Percentiles rank a stretch among this genome's conserved stretches.
Conservation (phyloP, 2,329 filamentous ascomycete genomes). For the Aspergillus eucalypticola region DNA sequence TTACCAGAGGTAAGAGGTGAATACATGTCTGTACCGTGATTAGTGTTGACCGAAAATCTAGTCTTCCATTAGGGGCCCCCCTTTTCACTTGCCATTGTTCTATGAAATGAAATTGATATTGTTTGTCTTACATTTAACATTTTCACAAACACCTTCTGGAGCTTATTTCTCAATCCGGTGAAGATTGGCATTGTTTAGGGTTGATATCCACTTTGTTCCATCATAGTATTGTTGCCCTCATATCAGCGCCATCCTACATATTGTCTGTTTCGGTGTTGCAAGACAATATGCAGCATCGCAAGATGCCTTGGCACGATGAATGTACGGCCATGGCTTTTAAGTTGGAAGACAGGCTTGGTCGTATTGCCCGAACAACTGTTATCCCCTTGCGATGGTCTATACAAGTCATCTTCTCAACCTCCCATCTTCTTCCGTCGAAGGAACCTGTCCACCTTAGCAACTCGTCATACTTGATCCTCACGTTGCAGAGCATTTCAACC, state of each 20-base stretch:
- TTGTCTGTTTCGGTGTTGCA: conserved; percentile 34
- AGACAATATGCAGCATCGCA: conserved; percentile 10
- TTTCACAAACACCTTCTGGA: background rate
- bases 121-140: conserved; percentile 11
- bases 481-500: conserved; percentile 5
- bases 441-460: background rate
- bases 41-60: background rate
- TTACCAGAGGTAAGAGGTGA: background rate
- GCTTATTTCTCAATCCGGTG: background rate
- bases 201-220: background rate
- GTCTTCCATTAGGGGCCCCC: background rate
- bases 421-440: background rate
- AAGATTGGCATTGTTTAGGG: conserved; percentile 13
- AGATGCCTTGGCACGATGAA: conserved; percentile 7
- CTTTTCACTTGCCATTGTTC: conserved; percentile 8
- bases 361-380: background rate
- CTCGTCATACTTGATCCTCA: background rate
- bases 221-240: conserved; percentile 15
- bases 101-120: conserved; percentile 10
- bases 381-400: conserved; percentile 13
- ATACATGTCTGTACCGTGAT: background rate
- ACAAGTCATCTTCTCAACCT: conserved; percentile 7
- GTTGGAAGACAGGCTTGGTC: background rate
- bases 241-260: conserved; percentile 11
- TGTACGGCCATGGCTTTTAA: background rate